Percentiles rank a stretch among this genome's conserved stretches.
Conservation (phyloP, 1,284 basidiomycete species). For the Tylopilus orsonianus region DNA sequence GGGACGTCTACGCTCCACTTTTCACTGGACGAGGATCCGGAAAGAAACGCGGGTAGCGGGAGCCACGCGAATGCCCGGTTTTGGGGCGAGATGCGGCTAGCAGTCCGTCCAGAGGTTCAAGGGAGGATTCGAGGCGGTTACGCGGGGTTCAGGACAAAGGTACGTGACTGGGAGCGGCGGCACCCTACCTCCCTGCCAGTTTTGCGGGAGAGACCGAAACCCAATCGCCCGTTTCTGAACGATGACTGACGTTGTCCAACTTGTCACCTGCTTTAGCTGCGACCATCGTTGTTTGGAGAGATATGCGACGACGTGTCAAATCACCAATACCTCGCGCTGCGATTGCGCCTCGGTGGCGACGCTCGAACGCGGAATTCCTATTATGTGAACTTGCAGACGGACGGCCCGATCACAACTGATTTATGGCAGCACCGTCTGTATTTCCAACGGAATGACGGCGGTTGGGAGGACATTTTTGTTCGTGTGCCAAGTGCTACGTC, state of each 20-base stretch:
- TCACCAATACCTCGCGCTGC: slow-evolving; percentile 76
- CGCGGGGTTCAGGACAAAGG: slow-evolving; percentile 83
- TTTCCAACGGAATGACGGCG: slow-evolving; percentile 67
- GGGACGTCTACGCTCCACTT: slow-evolving; percentile 77
- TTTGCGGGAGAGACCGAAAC: too few relatives aligned
- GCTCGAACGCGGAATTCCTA: slow-evolving; percentile 73
- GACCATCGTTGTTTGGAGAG: slow-evolving; percentile 80
- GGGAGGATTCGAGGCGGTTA: slow-evolving; percentile 72
- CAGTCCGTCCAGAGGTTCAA: slow-evolving; percentile 59
- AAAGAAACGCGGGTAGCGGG: slow-evolving; percentile 41
- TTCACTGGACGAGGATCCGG: slow-evolving; percentile 53
- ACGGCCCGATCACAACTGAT: slow-evolving; percentile 74
- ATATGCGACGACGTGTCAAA: slow-evolving; percentile 78
- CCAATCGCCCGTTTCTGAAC: too few relatives aligned
- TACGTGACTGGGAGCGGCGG: too few relatives aligned
- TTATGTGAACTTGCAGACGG: slow-evolving; percentile 88
- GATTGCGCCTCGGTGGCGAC: slow-evolving; percentile 71
- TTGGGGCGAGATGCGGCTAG: slow-evolving; percentile 72
- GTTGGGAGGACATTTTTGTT: slow-evolving; percentile 86
- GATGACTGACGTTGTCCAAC: background rate
- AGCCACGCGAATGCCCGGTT: slow-evolving; percentile 59
- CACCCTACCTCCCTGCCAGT: too few relatives aligned
- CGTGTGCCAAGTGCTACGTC: slow-evolving; percentile 30
- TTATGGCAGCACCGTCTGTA: slow-evolving; percentile 89
- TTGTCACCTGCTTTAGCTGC: slow-evolving; percentile 41